Conservation (phyloP, 2,329 filamentous ascomycete genomes). For the Sporothrix variecibatus region DNA sequence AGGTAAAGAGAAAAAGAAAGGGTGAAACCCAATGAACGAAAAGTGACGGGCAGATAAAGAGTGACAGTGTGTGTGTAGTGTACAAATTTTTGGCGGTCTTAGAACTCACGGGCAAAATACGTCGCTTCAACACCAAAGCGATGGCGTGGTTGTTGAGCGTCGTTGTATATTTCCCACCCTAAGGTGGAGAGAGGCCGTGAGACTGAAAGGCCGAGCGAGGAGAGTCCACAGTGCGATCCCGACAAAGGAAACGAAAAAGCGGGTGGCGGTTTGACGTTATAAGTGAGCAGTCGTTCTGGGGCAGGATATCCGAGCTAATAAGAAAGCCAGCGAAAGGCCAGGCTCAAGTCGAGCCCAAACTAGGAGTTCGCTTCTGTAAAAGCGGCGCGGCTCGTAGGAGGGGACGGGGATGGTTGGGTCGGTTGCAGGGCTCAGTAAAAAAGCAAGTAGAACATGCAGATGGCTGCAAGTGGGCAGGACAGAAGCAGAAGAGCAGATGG, state of each 20-base stretch:
- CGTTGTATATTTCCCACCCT: not conserved
- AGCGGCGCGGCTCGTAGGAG: conserved; percentile 27
- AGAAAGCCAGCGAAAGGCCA: not conserved
- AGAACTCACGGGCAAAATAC: conserved; percentile 15
- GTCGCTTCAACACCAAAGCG: conserved; percentile 13
- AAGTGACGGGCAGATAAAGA: conserved; percentile 11
- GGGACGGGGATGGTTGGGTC: conserved; percentile 3
- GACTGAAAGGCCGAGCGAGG: conserved; percentile 1
- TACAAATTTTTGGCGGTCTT: conserved; percentile 10
- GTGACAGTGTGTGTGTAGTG: not conserved
- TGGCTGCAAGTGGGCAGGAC: not conserved
- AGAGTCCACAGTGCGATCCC: conserved; percentile 5
- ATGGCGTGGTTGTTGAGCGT: conserved; percentile 19
- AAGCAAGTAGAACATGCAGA: not conserved
- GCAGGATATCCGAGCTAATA: conserved; percentile 19
- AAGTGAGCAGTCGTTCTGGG: conserved; percentile 13
- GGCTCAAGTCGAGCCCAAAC: conserved; percentile 18
- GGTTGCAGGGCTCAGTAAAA: conserved; percentile 18
- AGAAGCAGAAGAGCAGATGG: not conserved
- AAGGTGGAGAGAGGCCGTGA: conserved; percentile 16
- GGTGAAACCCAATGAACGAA: not conserved
- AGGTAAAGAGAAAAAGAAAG: not conserved
- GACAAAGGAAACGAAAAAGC: conserved; percentile 1
- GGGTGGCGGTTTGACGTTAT: conserved; percentile 11
- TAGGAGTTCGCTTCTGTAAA: conserved; percentile 25